Evolutionary conservation across 2,329 filamentous ascomycete genomes (phyloP).

Genomic region (Trichoderma sp.): DNA sequence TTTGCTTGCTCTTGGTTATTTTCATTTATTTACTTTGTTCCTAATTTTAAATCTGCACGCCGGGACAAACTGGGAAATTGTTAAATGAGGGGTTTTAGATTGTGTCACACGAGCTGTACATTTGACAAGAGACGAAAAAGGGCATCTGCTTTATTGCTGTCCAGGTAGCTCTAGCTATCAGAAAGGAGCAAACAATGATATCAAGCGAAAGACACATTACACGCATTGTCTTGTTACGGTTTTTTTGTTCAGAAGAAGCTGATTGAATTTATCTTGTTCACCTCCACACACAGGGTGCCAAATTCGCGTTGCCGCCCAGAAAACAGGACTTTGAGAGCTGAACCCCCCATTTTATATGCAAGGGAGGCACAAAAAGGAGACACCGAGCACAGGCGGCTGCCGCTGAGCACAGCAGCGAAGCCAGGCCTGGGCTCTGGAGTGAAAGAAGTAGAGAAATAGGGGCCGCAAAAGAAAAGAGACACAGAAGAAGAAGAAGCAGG

Average conservation of each 20-base stretch:
- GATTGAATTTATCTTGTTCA: background rate
- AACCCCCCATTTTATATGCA: background rate
- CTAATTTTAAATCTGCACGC: constrained; percentile 10
- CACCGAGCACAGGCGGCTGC: background rate
- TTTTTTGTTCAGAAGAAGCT: background rate
- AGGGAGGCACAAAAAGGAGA: background rate
- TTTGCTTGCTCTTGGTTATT: background rate
- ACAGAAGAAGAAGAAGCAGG: background rate
- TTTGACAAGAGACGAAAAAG: background rate
- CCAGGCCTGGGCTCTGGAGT: background rate
- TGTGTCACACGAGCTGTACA: constrained; percentile 20
- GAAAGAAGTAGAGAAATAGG: background rate
- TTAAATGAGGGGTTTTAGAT: constrained; percentile 14
- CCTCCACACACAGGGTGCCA: background rate
- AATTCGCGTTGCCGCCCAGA: background rate
- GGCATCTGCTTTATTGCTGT: background rate
- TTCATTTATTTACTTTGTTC: background rate
- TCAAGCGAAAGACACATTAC: background rate
- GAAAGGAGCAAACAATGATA: background rate
- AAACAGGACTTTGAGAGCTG: background rate
- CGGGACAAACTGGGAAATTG: constrained; percentile 10
- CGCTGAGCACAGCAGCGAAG: background rate
- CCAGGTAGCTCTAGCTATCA: background rate
- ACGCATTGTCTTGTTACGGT: background rate
- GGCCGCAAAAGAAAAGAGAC: background rate